phyloP scores from a whole-genome alignment of 2,329 filamentous ascomycete species.

The Colletotrichum liaoningense region DNA sequence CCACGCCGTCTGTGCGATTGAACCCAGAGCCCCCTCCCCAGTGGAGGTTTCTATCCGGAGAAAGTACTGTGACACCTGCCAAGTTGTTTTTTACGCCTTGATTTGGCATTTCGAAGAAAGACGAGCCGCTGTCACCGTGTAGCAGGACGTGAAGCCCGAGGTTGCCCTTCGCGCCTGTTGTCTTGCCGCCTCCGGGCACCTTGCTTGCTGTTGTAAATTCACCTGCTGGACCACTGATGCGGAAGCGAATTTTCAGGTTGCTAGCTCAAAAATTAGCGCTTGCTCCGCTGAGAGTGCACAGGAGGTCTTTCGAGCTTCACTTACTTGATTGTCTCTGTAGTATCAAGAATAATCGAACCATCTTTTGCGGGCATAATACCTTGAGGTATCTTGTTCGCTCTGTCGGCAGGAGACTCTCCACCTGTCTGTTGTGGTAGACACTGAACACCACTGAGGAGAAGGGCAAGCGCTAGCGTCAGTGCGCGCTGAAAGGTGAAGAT shows the following conservation, averaged over 20 bases:
- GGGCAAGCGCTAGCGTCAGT: neutral
- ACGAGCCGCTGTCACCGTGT: slow-evolving; percentile 69
- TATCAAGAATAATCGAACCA: slow-evolving; percentile 67
- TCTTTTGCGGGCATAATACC: slow-evolving; percentile 59
- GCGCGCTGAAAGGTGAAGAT: neutral
- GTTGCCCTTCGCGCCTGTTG: slow-evolving; percentile 42
- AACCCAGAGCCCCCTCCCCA: slow-evolving; percentile 67
- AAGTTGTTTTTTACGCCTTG: slow-evolving; percentile 61
- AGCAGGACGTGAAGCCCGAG: slow-evolving; percentile 67
- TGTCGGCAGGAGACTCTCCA: slow-evolving; percentile 41
- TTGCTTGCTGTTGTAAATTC: slow-evolving; percentile 62
- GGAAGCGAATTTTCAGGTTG: slow-evolving; percentile 65
- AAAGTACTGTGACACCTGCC: slow-evolving; percentile 64
- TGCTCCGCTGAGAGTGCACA: neutral
- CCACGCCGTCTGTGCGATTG: slow-evolving; percentile 64
- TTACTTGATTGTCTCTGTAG: slow-evolving; percentile 65
- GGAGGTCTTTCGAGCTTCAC: slow-evolving; percentile 23
- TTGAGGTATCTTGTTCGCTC: slow-evolving; percentile 44
- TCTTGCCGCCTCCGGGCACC: slow-evolving; percentile 47
- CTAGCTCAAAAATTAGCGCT: slow-evolving; percentile 41
- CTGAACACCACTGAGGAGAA: neutral
- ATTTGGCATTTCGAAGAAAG: slow-evolving; percentile 69
- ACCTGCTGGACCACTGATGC: slow-evolving; percentile 63
- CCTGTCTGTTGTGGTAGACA: neutral
- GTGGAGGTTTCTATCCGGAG: slow-evolving; percentile 65